phyloP scores from a whole-genome alignment of 2,329 filamentous ascomycete species.

The Ceratocystis papillata region DNA sequence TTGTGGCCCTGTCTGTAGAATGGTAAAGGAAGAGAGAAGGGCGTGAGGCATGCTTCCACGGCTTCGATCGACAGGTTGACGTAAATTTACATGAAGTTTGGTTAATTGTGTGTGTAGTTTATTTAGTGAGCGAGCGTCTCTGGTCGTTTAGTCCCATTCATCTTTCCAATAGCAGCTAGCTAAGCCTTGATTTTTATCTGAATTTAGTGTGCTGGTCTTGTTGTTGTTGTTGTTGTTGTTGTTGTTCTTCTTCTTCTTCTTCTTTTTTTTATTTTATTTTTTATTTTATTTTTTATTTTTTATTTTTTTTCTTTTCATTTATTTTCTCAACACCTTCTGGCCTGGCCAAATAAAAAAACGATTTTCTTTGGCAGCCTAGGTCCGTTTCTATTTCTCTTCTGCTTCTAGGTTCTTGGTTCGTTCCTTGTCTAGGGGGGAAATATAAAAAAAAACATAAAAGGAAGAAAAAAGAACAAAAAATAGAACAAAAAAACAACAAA shows the following conservation, averaged over 20 bases:
- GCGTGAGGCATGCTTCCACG: neutral
- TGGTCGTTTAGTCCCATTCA: no score
- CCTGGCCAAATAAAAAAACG: neutral
- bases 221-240: no score
- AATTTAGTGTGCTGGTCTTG: neutral
- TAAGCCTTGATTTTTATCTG: neutral
- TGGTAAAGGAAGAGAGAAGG: neutral
- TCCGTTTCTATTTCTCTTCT: conserved; percentile 1
- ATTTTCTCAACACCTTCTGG: neutral
- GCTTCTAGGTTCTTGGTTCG: neutral
- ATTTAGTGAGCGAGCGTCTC: neutral
- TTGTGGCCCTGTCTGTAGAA: no score
- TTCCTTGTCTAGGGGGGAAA: conserved; percentile 3
- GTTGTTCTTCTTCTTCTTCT: neutral
- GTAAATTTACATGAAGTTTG: neutral
- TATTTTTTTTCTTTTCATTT: accelerated
- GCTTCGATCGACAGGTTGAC: neutral
- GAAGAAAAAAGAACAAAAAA: neutral
- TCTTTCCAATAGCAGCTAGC: no score
- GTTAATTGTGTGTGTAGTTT: neutral
- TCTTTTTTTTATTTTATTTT: neutral
- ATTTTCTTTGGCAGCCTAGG: neutral
- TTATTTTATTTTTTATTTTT: neutral
- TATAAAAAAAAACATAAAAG: neutral
- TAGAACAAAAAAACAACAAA: neutral